phyloP scores from a whole-genome alignment of 805 yeast genomes.

The Isabelozyma heimii region DNA sequence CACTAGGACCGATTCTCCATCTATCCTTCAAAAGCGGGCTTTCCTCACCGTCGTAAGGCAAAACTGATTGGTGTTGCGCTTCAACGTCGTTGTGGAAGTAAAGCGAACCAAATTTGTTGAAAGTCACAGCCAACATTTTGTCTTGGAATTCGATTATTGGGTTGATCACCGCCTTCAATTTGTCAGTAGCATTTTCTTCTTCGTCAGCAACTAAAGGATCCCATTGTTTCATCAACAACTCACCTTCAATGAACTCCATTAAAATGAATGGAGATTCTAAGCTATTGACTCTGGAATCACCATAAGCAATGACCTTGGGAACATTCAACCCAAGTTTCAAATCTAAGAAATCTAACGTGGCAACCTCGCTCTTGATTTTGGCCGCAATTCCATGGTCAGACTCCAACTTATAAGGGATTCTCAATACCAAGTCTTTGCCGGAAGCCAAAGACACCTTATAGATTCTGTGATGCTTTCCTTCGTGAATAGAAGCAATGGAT shows the following conservation, averaged over 20 bases:
- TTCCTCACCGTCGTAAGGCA: constrained; percentile 63
- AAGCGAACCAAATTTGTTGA: constrained; percentile 76
- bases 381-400: constrained; percentile 62
- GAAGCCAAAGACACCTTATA: constrained; percentile 69
- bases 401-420: constrained; percentile 82
- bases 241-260: constrained; percentile 78
- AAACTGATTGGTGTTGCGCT: constrained; percentile 36
- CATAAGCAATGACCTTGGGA: constrained; percentile 72
- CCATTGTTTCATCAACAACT: constrained; percentile 86
- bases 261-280: constrained; percentile 74
- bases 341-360: constrained; percentile 81
- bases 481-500: constrained; percentile 81
- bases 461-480: constrained; percentile 90
- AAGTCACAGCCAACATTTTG: constrained; percentile 52
- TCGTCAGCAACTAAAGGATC: constrained; percentile 68
- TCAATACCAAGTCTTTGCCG: constrained; percentile 62
- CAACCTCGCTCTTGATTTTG: constrained; percentile 84
- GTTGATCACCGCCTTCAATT: constrained; percentile 59
- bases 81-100: constrained; percentile 73
- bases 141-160: constrained; percentile 71
- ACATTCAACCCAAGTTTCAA: constrained; percentile 64
- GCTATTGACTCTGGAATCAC: constrained; percentile 58
- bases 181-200: constrained; percentile 45
- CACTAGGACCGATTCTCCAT: constrained; percentile 91
- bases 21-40: constrained; percentile 53